Base-by-base conservation (phyloP, 2,329 filamentous ascomycete species). In the Pseudogymnoascus sp. region DNA sequence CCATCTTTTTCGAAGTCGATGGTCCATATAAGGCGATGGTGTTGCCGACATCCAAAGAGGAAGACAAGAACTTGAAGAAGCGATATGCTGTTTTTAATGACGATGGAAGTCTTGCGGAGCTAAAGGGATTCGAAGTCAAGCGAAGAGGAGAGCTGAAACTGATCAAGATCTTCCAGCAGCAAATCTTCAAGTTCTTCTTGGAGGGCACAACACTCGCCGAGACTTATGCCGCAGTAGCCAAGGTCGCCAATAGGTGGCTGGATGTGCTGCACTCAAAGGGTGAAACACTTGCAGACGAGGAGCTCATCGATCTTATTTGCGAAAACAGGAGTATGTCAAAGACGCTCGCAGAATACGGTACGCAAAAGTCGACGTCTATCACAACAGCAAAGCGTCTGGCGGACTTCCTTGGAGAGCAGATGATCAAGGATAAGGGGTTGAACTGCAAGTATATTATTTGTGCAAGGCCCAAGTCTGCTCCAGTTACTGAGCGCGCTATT, bases 361-460 rank as follows among this genome's bases (percentile, higher is more conserved):
- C 79, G 6, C 96, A 99, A 71, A 99, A 99, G 74, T 97, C 93
- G 0, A 99, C 95, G 1, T 96, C 95, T n/a, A 99, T 99, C 74
- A 99, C 95, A 1, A 99, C 95, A 0, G 95, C 95, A 10, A 95
- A 89, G 71, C 91, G 95, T 67, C 78, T 99, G 45, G 95, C 95
- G 37, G 95, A 99, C 72, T 99, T 99, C 73, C 74, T 99, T 66
- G 95, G 95, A 37, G 93, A 97, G 74, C 92, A 96, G 73, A 99
- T 99, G 96, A 87, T 97, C 71, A 99, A 99, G 73, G 96, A 99
- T 77, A 99, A 97, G 76, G 95, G 95, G 3, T 76, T 99, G 69
- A 99, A 99, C 79, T 99, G 95, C 86, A 97, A 97, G 77, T 99
- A 97, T 76, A 97, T 99, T 74, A 97, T 99, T 72, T 96, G 93